phyloP scores from a whole-genome alignment of 805 yeast species.

The Soucietia sequanensis region DNA sequence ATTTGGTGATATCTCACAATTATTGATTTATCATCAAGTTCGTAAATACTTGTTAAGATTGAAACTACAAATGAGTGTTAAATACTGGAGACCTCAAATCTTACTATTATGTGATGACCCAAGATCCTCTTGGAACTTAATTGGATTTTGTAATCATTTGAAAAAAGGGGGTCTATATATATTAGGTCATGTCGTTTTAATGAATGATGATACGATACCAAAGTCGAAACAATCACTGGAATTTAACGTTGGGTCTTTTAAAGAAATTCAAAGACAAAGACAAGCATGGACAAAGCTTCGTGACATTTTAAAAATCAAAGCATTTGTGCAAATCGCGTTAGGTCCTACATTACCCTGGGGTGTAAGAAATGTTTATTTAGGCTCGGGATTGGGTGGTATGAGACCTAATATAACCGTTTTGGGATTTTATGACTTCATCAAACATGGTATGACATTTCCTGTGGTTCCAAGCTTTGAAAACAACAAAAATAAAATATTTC shows the following conservation, averaged over 20 bases:
- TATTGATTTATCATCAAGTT: conserved; percentile 93
- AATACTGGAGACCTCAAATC: conserved; percentile 98
- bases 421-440: conserved; percentile 76
- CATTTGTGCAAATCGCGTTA: conserved; percentile 88
- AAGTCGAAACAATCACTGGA: conserved; percentile 46
- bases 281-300: conserved; percentile 83
- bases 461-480: conserved; percentile 12
- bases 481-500: conserved; percentile 16
- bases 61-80: conserved; percentile 84
- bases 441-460: conserved; percentile 36
- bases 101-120: conserved; percentile 88
- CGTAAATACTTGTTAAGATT: conserved; percentile 82
- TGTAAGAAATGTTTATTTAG: conserved; percentile 83
- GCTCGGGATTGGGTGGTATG: conserved; percentile 99
- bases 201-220: conserved; percentile 35
- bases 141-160: conserved; percentile 88
- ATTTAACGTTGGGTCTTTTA: conserved; percentile 45
- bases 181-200: conserved; percentile 85
- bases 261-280: conserved; percentile 70
- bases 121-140: conserved; percentile 85
- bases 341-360: conserved; percentile 95
- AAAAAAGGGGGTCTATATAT: conserved; percentile 95
- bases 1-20: conserved; percentile 98
- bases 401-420: conserved; percentile 91
- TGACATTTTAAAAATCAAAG: conserved; percentile 77